Percentiles rank a stretch among this genome's conserved stretches.
phyloP scores from a whole-genome alignment of 306 rosid genomes.

The Ceratonia siliqua region DNA sequence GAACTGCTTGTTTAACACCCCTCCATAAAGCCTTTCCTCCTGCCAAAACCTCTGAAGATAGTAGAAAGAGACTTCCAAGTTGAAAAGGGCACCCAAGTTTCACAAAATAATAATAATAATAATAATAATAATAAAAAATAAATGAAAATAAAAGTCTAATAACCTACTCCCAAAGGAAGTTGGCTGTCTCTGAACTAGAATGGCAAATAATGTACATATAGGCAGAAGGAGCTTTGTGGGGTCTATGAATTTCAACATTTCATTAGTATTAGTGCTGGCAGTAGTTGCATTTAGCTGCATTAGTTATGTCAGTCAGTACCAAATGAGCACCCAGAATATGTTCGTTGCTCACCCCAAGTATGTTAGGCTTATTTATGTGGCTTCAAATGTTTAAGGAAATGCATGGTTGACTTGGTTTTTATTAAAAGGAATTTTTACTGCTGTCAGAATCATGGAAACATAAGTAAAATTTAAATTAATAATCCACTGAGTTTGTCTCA shows the following conservation, averaged over 20 bases:
- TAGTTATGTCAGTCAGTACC: neutral
- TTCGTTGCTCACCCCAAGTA: neutral
- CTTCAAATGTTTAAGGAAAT: neutral
- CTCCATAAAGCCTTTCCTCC: neutral
- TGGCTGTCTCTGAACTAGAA: neutral
- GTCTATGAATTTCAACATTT: neutral
- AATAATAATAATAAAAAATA: too few species aligned
- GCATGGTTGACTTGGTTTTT: neutral
- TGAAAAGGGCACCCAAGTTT: constrained; percentile 6
- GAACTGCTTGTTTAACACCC: neutral
- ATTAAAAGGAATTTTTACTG: neutral
- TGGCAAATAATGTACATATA: neutral
- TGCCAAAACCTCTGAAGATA: neutral
- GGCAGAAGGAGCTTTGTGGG: neutral
- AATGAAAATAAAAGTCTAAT: too few species aligned
- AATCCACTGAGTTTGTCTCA: neutral
- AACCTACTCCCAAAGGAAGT: too few species aligned
- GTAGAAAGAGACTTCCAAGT: constrained; percentile 1
- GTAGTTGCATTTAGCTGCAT: neutral
- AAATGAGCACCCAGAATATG: neutral
- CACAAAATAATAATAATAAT: neutral
- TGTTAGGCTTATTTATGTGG: neutral
- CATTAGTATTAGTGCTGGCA: neutral
- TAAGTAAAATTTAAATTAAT: too few species aligned
- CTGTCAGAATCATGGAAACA: neutral